Percentiles rank a stretch among this genome's conserved stretches.
Evolutionary conservation across 192 early-diverging fungal species (phyloP).

Genomic region (Backusella tuberculispora): DNA sequence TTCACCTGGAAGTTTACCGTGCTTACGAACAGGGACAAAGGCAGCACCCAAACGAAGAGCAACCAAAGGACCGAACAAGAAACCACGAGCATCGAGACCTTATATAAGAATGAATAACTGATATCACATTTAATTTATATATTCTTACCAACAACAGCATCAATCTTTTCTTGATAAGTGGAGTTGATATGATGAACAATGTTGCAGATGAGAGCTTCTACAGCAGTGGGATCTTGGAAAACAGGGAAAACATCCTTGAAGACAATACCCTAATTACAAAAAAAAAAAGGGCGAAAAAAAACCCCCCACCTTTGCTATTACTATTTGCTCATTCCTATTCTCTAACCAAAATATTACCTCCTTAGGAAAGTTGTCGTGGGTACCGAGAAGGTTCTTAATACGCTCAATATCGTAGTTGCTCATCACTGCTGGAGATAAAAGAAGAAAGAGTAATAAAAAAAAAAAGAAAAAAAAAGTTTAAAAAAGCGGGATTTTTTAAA

Average conservation of each 20-base stretch:
- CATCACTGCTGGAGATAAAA: slow-evolving; percentile 21
- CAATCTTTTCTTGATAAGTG: slow-evolving; percentile 65
- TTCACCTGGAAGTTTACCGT: slow-evolving; percentile 92
- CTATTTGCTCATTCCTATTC: neutral
- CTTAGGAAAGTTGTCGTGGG: slow-evolving; percentile 47
- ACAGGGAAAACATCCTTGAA: slow-evolving; percentile 98
- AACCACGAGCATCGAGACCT: slow-evolving; percentile 96
- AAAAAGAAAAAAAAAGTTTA: neutral
- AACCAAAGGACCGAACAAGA: slow-evolving; percentile 92
- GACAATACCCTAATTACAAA: slow-evolving; percentile 74
- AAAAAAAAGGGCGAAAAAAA: neutral
- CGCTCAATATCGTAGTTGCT: slow-evolving; percentile 43
- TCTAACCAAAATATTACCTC: slow-evolving; percentile 26
- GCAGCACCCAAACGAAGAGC: slow-evolving; percentile 85
- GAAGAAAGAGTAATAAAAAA: neutral
- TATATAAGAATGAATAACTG: neutral
- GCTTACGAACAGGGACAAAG: slow-evolving; percentile 96
- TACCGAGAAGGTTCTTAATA: slow-evolving; percentile 44
- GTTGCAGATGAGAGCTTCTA: slow-evolving; percentile 87
- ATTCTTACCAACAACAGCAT: slow-evolving; percentile 85
- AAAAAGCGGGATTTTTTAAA: slow-evolving; percentile 4
- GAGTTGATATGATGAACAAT: slow-evolving; percentile 82
- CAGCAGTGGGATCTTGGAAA: slow-evolving; percentile 93
- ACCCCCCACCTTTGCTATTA: neutral
- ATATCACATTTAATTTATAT: neutral